These are phyloP conservation scores for Phytophthora vignae DNA, from an alignment of 352 stramenopile genomes.

Conservation along the genomic window DNA sequence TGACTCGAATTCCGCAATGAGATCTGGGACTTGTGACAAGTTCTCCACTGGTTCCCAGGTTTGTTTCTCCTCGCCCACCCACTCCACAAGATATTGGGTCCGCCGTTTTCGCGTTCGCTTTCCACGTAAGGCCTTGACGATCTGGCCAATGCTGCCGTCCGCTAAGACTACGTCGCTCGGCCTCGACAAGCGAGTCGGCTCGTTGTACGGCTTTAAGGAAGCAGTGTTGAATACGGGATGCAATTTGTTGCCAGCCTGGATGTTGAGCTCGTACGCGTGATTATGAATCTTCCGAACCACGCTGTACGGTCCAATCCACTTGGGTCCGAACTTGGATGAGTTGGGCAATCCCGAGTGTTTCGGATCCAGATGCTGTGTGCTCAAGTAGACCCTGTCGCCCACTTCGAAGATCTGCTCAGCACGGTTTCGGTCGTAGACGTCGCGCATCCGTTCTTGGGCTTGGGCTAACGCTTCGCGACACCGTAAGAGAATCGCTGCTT, in stretches of 20 bases:
- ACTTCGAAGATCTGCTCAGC: slow-evolving; percentile 17
- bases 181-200: too few species aligned
- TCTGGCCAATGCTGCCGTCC: not conserved
- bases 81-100: slow-evolving; percentile 27
- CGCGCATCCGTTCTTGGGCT: slow-evolving; percentile 18
- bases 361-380: slow-evolving; percentile 17
- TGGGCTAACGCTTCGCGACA: slow-evolving; percentile 15
- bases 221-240: slow-evolving; percentile 12
- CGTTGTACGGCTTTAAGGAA: too few species aligned
- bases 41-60: slow-evolving; percentile 8
- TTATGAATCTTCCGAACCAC: slow-evolving; percentile 20
- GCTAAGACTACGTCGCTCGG: too few species aligned
- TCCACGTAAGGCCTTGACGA: not conserved
- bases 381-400: slow-evolving; percentile 24
- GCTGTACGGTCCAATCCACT: slow-evolving; percentile 23
- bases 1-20: slow-evolving; percentile 9
- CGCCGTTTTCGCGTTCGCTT: slow-evolving; percentile 1
- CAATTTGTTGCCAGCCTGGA: slow-evolving; percentile 18
- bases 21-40: slow-evolving; percentile 7
- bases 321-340: slow-evolving; percentile 23
- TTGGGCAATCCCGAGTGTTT: slow-evolving; percentile 18
- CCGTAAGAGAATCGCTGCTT: slow-evolving; percentile 10
- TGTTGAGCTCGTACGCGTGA: slow-evolving; percentile 35
- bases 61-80: slow-evolving; percentile 7
- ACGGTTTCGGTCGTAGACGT: slow-evolving; percentile 20